Evolutionary conservation across 2,329 filamentous ascomycete species (phyloP).

Genomic region (Pseudogymnoascus sp.): DNA sequence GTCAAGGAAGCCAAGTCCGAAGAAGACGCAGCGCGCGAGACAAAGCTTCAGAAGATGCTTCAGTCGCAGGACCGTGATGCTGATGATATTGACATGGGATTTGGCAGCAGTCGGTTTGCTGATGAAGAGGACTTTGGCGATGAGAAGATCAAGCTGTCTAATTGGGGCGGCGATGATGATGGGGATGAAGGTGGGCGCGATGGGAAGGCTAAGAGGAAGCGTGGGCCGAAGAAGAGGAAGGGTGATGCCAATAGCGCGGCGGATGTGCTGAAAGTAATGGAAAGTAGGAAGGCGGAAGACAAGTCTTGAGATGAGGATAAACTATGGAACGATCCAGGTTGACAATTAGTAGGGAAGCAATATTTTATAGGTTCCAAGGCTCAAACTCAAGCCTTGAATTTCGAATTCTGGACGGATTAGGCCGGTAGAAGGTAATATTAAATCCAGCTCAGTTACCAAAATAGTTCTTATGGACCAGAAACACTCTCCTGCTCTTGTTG

Average conservation of each 20-base stretch:
- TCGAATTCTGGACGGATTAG: background rate
- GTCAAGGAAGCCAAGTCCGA: slow-evolving; percentile 31
- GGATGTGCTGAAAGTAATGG: slow-evolving; percentile 73
- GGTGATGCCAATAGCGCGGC: slow-evolving; percentile 69
- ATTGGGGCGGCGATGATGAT: slow-evolving; percentile 47
- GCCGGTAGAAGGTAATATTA: background rate
- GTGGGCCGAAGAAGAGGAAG: slow-evolving; percentile 66
- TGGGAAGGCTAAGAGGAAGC: slow-evolving; percentile 53
- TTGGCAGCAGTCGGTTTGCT: slow-evolving; percentile 77
- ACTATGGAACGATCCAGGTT: background rate
- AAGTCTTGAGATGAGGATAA: background rate
- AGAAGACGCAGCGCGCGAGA: slow-evolving; percentile 49
- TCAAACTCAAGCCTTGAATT: background rate
- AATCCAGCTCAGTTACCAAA: background rate
- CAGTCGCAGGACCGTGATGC: slow-evolving; percentile 68
- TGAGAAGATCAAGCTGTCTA: slow-evolving; percentile 56
- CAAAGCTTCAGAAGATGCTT: slow-evolving; percentile 66
- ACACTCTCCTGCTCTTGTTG: background rate
- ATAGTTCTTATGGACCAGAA: background rate
- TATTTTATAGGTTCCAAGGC: background rate
- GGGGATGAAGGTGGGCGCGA: slow-evolving; percentile 34
- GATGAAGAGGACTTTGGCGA: slow-evolving; percentile 77
- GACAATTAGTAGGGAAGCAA: background rate
- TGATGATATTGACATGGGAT: slow-evolving; percentile 89
- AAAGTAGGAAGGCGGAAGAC: slow-evolving; percentile 31